phyloP scores from a whole-genome alignment of 345 rosid species.

The Hibiscus trionum region DNA sequence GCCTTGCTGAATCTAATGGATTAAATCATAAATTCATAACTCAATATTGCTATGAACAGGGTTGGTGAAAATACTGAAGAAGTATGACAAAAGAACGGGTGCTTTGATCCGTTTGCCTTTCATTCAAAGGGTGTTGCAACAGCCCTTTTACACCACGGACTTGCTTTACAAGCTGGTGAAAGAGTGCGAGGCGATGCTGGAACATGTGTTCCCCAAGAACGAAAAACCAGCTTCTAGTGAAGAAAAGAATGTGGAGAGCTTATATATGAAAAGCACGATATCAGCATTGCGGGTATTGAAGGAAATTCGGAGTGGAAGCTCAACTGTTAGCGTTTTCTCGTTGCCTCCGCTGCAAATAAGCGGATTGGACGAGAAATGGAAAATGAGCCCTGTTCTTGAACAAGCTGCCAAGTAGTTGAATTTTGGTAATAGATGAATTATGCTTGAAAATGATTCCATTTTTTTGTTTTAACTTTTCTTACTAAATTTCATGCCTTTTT shows the following conservation, averaged over 20 bases:
- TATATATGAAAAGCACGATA: slow-evolving; percentile 75
- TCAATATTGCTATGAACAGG: slow-evolving; percentile 33
- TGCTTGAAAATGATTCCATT: not conserved
- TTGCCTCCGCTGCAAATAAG: slow-evolving; percentile 76
- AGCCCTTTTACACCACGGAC: slow-evolving; percentile 93
- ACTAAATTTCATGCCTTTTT: slow-evolving; percentile 4
- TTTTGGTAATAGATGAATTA: not conserved
- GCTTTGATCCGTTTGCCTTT: slow-evolving; percentile 83
- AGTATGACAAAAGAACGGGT: slow-evolving; percentile 92
- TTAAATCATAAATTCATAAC: not conserved
- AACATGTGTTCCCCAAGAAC: slow-evolving; percentile 43
- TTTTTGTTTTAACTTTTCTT: not conserved
- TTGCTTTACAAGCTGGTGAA: slow-evolving; percentile 75
- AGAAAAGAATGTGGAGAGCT: slow-evolving; percentile 40
- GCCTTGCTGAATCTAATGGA: not conserved
- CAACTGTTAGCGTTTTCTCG: slow-evolving; percentile 76
- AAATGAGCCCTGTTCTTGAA: slow-evolving; percentile 61
- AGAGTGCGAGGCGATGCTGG: slow-evolving; percentile 78
- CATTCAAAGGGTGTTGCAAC: slow-evolving; percentile 81
- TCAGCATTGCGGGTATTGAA: slow-evolving; percentile 71
- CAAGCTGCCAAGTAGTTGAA: slow-evolving; percentile 61
- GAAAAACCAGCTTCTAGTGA: slow-evolving; percentile 26
- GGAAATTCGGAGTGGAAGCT: slow-evolving; percentile 76
- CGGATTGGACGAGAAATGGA: slow-evolving; percentile 68
- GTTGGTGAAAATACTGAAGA: slow-evolving; percentile 85